A percentile compares a stretch with the other conserved stretches of the same genome.
phyloP scores from a whole-genome alignment of 164 flowering plant species.

The Protea cynaroides region DNA sequence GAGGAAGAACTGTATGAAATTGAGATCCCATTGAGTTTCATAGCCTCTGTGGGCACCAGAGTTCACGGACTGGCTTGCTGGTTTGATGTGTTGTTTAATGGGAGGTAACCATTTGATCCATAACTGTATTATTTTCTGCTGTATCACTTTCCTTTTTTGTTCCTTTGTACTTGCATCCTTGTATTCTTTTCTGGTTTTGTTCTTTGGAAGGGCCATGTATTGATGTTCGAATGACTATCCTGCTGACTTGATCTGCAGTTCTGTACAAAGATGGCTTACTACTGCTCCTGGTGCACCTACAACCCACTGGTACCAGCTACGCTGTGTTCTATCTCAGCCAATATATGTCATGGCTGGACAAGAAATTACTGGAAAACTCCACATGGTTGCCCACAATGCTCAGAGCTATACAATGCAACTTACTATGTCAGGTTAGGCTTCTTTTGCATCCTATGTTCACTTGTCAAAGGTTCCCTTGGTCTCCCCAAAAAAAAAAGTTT shows the following conservation, averaged over 20 bases:
- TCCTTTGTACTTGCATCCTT: no score
- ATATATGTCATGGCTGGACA: constrained; percentile 98
- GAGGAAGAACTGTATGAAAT: constrained; percentile 94
- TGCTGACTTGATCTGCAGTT: constrained; percentile 34
- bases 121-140: neutral
- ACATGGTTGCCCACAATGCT: constrained; percentile 87
- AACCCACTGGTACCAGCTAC: constrained; percentile 97
- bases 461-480: neutral
- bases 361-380: constrained; percentile 83
- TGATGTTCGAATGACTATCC: neutral
- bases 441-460: neutral
- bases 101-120: constrained; percentile 53
- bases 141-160: neutral
- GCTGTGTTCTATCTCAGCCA: constrained; percentile 92
- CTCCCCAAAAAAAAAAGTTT: neutral
- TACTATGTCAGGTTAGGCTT: constrained; percentile 67
- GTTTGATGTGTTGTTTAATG: constrained; percentile 97
- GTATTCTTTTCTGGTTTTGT: no score
- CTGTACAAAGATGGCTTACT: constrained; percentile 87
- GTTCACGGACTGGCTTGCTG: constrained; percentile 97
- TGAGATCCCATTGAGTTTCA: constrained; percentile 71
- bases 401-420: constrained; percentile 91
- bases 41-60: constrained; percentile 74
- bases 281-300: constrained; percentile 97
- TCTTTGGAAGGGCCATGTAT: no score